Evolutionary conservation across 2,329 filamentous ascomycete species (phyloP), one percentile per base, ranked within the genome.

Genomic region (Penicillium janthinellum): DNA sequence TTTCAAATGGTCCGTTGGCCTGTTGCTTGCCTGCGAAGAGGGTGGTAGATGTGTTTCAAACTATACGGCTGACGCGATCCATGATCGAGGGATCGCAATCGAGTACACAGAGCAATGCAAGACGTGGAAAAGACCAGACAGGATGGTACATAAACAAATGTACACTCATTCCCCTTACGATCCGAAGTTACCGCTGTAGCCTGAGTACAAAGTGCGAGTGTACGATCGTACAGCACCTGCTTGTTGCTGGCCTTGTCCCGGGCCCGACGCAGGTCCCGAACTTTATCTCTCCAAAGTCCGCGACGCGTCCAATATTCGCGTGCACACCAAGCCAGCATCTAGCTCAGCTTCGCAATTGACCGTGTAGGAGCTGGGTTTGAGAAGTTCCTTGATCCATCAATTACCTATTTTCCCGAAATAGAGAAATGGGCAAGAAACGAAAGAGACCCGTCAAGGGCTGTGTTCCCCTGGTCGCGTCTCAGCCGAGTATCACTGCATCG

Each of bases 351-450:
- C 54, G 38, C 54, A 56, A 48, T 49, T 14, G 28, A 20, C n/a
- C n/a, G 44, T 44, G 38, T 57, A 42, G 50, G 20, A 49, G 7
- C 28, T 4, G 4, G n/a, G 8, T 31, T 11, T 2, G 14, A 11
- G 10, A 22, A 31, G 6, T n/a, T 28, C 7, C 2, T 11, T 11
- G 4, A 10, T 49, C 4, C 28, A 7, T 10, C 31, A 34, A n/a
- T 49, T 34, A n/a, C 28, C 28, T 14, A 10, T 28, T 47, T 5
- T 28, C 7, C 11, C 17, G 17, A 22, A 54, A 42, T 8, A 6
- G 4, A 31, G 64, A n/a, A 20, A 81, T 81, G 78, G 70, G 70
- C 20, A 73, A 72, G 44, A 78, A 80, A 66, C 71, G 79, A 60
- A 82, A 81, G 69, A 75, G 78, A 65, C 69, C 75, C 57, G 47